Base-by-base conservation (phyloP, 768 basidiomycete genomes). In the Panellus pusillus region DNA sequence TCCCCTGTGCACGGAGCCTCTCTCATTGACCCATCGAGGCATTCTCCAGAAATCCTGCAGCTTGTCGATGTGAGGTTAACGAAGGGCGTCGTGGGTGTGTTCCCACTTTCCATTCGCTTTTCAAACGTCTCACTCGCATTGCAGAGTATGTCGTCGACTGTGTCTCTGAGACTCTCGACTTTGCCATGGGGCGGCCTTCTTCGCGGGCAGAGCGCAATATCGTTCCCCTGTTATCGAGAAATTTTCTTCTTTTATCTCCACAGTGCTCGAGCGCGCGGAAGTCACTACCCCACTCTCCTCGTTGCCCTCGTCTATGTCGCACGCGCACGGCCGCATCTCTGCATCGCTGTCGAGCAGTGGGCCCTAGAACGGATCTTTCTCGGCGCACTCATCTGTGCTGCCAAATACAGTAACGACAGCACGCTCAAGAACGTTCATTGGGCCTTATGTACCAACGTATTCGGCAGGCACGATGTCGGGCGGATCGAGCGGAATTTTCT, bases 381-480 rank as follows among this genome's bases (percentile, higher is more conserved):
- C 37, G 56, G 56, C 37, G 56, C 51, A 4, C 46, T 52, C 35
- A 57, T 57, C 50, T 6, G 1, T 37, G 56, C 56, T 2, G 20
- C 36, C 1, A 57, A 57, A 19, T 57, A 57, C 56, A 52, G 46
- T 8, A 47, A 57, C 40, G 56, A 57, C 51, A 38, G 27, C 8
- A 52, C 56, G 2, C 42, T 57, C 6, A 48, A 49, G 42, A 57
- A 57, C 56, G 47, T 52, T 13, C 51, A 57, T 46, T 57, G 56
- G 56, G 50, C 50, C 5, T 43, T 57, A 1, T 57, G 56, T 29
- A 52, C 50, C 3, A 46, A 46, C 17, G 40, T 57, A 3, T 52
- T 57, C 36, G 55, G 55, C 27, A 51, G 47, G 19, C 31, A 46
- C 32, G 51, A 52, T 17, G 37, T 57, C 7, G 50, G 50, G 3